These are phyloP conservation scores for Lizonia empirigonia DNA, from an alignment of 2,329 filamentous ascomycete genomes.

Conservation along the genomic window DNA sequence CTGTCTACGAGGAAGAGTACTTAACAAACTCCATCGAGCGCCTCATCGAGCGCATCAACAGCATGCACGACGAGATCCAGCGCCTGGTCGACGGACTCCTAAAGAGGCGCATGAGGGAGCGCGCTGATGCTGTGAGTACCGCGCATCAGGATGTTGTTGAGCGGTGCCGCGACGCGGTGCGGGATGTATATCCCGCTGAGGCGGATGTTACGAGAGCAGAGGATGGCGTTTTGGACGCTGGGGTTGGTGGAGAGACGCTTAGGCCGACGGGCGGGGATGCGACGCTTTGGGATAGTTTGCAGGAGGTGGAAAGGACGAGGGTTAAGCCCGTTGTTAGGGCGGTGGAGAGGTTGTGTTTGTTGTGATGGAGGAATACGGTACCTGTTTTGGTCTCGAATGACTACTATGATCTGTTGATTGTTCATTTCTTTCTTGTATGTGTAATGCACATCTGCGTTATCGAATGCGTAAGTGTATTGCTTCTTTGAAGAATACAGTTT, in stretches of 20 bases:
- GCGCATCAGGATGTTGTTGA: conserved; percentile 76
- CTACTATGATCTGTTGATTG: too few species aligned
- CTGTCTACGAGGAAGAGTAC: conserved; percentile 97
- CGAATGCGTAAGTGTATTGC: too few species aligned
- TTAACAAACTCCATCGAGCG: conserved; percentile 85
- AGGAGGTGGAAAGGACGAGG: conserved; percentile 45
- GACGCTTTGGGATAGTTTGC: conserved; percentile 54
- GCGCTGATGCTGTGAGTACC: conserved; percentile 76
- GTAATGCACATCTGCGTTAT: too few species aligned
- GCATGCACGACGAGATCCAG: conserved; percentile 72
- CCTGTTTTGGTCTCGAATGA: too few species aligned
- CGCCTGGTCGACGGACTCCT: conserved; percentile 77
- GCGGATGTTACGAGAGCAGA: not conserved
- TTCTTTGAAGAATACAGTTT: too few species aligned
- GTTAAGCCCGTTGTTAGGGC: conserved; percentile 60
- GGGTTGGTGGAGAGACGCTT: conserved; percentile 27
- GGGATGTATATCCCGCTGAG: conserved; percentile 54
- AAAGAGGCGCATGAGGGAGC: conserved; percentile 83
- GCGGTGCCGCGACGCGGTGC: conserved; percentile 68
- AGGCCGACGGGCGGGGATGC: conserved; percentile 52
- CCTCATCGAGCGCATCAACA: conserved; percentile 81
- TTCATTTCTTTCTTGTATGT: too few species aligned
- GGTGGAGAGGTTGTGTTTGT: conserved; percentile 53
- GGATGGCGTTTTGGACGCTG: conserved; percentile 28
- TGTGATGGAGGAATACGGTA: too few species aligned